Evolutionary conservation across 257 asterid species (phyloP), one percentile per base, ranked within the genome.

Genomic region (Cordia subcordata): DNA sequence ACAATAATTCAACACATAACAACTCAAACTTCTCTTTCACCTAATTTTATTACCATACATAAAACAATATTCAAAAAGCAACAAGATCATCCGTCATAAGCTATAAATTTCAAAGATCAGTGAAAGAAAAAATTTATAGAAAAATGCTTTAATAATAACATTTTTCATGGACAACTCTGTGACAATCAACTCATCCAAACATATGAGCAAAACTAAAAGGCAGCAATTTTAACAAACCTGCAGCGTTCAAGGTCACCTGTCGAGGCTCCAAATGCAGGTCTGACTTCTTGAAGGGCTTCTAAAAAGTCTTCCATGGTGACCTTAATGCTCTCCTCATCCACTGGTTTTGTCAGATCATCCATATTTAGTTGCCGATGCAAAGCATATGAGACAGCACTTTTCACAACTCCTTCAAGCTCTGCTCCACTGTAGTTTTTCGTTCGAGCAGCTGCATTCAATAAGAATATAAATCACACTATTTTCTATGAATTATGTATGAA

Each of bases 351-450:
- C 69, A 93, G 97, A 79, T 93, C 99, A 21, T 87, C 97, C 82
- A 89, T 81, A 71, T 75, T 83, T 64, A 93, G 76, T 67, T 93
- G 95, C 71, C 96, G 80, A 68, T 89, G 86, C 72, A 93, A 79
- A n/a, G 97, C 99, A 82, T 71, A 93, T 63, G 99, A 93, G 44
- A 89, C 97, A 10, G 97, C 99, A 86, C 97, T 89, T 76, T 93
- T 93, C 18, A 89, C 99, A 47, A 89, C 97, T 67, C 99, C 99
- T 81, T 93, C 99, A 70, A 93, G 96, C 80, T 92, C 99, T 50
- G 99, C 96, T 60, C 99, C 99, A 74, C 99, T 92, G 57, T 72
- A 92, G 71, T 93, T 93, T 77, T 93, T 89, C 51, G 99, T 85
- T 62, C 97, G 79, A 49, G 97, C 95, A 75, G 99, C 99, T 93